A percentile compares a stretch with the other conserved stretches of the same genome.
These are phyloP conservation scores for Nematodospora valgi DNA, from an alignment of 805 yeast species.

Conservation along the genomic window DNA sequence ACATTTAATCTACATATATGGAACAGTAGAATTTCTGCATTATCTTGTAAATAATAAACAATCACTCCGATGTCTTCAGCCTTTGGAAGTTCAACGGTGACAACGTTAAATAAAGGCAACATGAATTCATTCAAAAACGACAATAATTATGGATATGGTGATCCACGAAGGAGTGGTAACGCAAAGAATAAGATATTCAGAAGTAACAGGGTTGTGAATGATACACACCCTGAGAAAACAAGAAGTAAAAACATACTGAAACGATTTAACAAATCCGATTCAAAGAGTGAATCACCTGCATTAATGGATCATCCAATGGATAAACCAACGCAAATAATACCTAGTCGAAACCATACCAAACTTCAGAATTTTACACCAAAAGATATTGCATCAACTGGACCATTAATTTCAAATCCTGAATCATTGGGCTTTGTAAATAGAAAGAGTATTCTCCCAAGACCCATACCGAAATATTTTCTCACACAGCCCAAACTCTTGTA, in stretches of 20 bases:
- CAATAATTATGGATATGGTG: conserved; percentile 11
- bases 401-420: conserved; percentile 26
- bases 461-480: conserved; percentile 33
- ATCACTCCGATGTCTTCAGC: conserved; percentile 14
- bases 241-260: conserved; percentile 4
- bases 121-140: conserved; percentile 1
- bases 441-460: conserved; percentile 17
- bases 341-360: conserved; percentile 16
- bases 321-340: conserved; percentile 17
- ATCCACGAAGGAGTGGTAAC: conserved; percentile 13
- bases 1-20: too few species aligned
- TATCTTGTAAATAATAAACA: too few species aligned
- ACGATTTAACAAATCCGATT: neutral
- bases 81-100: conserved; percentile 13
- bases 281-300: neutral
- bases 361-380: conserved; percentile 17
- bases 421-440: conserved; percentile 23
- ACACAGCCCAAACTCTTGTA: conserved; percentile 33
- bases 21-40: too few species aligned
- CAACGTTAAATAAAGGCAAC: neutral
- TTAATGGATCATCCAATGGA: conserved; percentile 13
- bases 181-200: neutral
- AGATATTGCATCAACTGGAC: conserved; percentile 26
- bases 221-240: neutral
- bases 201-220: neutral